These are phyloP conservation scores for Gossypium aridum DNA, from an alignment of 441 rosid genomes.

Conservation along the genomic window DNA sequence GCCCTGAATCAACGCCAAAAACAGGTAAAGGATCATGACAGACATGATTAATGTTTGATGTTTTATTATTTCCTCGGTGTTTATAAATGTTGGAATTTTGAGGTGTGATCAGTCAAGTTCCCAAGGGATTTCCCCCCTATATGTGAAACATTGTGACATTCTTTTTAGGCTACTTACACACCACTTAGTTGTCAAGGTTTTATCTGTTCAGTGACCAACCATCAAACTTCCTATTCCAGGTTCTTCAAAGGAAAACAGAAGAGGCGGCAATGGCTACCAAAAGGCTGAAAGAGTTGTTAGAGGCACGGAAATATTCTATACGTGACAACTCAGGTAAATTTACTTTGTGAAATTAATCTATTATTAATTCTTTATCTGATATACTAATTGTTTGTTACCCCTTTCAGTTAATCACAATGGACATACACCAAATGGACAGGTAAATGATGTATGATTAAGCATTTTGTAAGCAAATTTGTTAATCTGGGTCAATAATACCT, in stretches of 20 bases:
- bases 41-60: not conserved
- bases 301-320: constrained; percentile 45
- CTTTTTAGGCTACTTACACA: not conserved
- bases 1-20: constrained; percentile 59
- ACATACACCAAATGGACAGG: constrained; percentile 51
- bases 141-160: not conserved
- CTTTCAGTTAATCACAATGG: constrained; percentile 52
- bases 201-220: not conserved
- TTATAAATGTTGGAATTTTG: not conserved
- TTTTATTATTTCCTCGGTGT: not conserved
- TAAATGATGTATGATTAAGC: constrained; percentile 21
- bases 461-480: constrained; percentile 4
- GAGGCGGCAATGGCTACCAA: constrained; percentile 68
- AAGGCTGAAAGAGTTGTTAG: constrained; percentile 62
- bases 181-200: not conserved
- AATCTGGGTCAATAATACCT: constrained; percentile 2
- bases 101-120: not conserved
- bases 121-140: not conserved
- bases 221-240: constrained; percentile 33
- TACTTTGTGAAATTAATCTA: not conserved
- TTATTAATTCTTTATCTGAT: not conserved
- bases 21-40: constrained; percentile 30
- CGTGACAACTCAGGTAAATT: constrained; percentile 40
- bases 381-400: constrained; percentile 22
- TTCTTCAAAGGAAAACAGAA: constrained; percentile 78